phyloP scores from a whole-genome alignment of 805 yeast genomes.

The Lipomyces orientalis region DNA sequence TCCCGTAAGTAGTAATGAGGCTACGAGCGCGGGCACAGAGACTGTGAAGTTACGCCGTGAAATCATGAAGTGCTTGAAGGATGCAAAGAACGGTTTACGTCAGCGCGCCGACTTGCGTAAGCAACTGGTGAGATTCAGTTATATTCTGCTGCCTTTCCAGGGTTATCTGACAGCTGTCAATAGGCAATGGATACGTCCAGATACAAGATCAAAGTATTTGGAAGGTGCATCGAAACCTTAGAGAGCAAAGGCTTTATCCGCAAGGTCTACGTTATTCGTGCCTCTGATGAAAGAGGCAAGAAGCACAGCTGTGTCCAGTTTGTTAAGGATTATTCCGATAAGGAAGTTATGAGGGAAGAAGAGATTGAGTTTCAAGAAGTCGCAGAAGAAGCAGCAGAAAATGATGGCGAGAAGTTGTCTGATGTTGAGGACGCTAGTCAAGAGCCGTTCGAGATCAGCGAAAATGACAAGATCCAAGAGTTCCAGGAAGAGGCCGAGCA shows the following conservation, averaged over 20 bases:
- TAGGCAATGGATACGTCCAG: constrained; percentile 44
- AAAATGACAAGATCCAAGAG: constrained; percentile 26
- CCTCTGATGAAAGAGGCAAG: constrained; percentile 44
- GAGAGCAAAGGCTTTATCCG: constrained; percentile 42
- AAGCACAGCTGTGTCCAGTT: constrained; percentile 48
- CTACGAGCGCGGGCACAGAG: constrained; percentile 31
- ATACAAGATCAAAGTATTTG: constrained; percentile 37
- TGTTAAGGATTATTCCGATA: constrained; percentile 41
- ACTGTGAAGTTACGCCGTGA: constrained; percentile 34
- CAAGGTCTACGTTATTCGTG: constrained; percentile 44
- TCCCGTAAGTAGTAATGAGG: neutral
- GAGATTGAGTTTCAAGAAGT: constrained; percentile 43
- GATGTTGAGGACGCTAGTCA: constrained; percentile 36
- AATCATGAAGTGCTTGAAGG: constrained; percentile 42
- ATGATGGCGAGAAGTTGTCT: constrained; percentile 41
- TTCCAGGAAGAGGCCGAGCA: neutral
- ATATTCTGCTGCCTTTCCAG: neutral
- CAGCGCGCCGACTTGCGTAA: constrained; percentile 47
- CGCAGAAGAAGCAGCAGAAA: constrained; percentile 48
- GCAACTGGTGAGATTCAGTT: constrained; percentile 43
- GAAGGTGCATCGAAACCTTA: constrained; percentile 39
- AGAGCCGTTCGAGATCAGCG: constrained; percentile 23
- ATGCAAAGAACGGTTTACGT: constrained; percentile 46
- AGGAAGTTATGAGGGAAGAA: constrained; percentile 43
- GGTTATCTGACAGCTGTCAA: neutral